Conservation (phyloP, 176 grass and related monocot genomes). For the Phyllostachys edulis region DNA sequence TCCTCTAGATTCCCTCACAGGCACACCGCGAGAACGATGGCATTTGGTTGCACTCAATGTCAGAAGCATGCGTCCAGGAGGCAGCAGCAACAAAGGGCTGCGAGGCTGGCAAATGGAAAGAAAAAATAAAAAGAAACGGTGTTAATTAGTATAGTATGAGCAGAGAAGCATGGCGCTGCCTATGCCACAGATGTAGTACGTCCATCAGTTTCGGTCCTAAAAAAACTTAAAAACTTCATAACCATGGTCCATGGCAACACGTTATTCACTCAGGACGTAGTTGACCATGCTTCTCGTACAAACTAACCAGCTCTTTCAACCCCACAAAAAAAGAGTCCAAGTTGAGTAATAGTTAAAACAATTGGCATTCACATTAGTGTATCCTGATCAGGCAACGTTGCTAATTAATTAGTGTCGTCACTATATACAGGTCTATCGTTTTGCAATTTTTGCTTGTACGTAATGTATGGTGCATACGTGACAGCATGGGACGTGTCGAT, state of each 20-base stretch:
- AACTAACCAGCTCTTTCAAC: too few relatives aligned
- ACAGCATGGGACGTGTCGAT: not conserved
- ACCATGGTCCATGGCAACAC: not conserved
- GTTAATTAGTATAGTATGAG: not conserved
- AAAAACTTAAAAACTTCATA: not conserved
- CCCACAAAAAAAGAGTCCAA: too few relatives aligned
- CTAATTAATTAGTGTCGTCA: not conserved
- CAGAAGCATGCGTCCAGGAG: slow-evolving; percentile 50
- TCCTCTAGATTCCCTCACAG: not conserved
- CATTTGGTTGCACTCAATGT: not conserved
- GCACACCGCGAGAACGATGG: not conserved
- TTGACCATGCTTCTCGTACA: too few relatives aligned
- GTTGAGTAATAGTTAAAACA: too few relatives aligned
- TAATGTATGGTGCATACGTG: too few relatives aligned
- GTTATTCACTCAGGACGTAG: too few relatives aligned
- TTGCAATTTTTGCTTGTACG: not conserved
- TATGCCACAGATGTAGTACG: not conserved
- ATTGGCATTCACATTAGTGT: not conserved
- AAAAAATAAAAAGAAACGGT: not conserved
- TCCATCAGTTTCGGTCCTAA: not conserved
- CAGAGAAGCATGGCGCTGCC: not conserved
- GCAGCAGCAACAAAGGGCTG: slow-evolving; percentile 49
- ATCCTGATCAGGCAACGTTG: not conserved
- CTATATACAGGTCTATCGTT: not conserved
- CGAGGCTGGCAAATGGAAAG: slow-evolving; percentile 6